A percentile compares a stretch with the other conserved stretches of the same genome.
phyloP scores from a whole-genome alignment of 306 rosid genomes.

The Oxytropis ochrocephala region DNA sequence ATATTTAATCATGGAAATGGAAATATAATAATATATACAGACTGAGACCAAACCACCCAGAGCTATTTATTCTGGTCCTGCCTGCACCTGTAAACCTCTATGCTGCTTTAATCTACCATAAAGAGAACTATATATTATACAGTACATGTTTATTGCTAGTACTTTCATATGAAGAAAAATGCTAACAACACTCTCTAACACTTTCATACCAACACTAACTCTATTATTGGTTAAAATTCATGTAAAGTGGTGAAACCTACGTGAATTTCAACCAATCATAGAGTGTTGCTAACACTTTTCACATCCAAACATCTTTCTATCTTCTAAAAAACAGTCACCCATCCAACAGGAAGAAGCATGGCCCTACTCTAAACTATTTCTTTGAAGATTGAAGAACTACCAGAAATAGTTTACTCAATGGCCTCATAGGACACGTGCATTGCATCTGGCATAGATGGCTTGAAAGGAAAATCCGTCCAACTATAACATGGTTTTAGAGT shows the following conservation, averaged over 20 bases:
- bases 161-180: conserved; percentile 15
- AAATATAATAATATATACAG: conserved; percentile 15
- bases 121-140: conserved; percentile 6
- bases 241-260: too few relatives aligned
- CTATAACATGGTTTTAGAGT: neutral
- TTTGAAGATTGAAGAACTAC: conserved; percentile 13
- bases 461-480: neutral
- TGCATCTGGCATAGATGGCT: neutral
- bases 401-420: neutral
- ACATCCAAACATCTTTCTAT: conserved; percentile 13
- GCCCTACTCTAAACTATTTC: neutral
- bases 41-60: neutral
- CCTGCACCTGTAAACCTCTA: conserved; percentile 11
- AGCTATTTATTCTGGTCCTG: neutral
- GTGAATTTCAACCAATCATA: too few relatives aligned
- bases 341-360: neutral
- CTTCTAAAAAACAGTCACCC: neutral
- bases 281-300: too few relatives aligned
- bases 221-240: too few relatives aligned
- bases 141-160: conserved; percentile 3
- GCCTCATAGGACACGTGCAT: conserved; percentile 2
- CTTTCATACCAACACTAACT: too few relatives aligned
- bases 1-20: neutral
- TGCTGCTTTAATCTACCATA: conserved; percentile 20
- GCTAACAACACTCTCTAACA: too few relatives aligned